A percentile compares a stretch with the other conserved stretches of the same genome.
phyloP scores from a whole-genome alignment of 345 rosid species.

The Pugionium cornutum region DNA sequence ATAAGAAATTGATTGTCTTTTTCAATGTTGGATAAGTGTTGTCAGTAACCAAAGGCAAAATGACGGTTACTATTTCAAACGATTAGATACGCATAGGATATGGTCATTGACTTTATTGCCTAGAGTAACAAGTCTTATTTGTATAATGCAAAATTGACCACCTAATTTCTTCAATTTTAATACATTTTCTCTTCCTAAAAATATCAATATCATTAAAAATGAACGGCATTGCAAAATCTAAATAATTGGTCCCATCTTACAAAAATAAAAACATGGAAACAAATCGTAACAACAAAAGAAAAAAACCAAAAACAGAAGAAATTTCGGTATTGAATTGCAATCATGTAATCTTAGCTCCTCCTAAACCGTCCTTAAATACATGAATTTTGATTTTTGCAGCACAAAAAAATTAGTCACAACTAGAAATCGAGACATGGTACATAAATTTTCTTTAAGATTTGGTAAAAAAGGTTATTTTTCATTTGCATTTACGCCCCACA shows the following conservation, averaged over 20 bases:
- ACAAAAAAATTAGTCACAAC: neutral
- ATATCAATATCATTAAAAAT: too few relatives aligned
- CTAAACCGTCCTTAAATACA: too few relatives aligned
- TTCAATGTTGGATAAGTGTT: too few relatives aligned
- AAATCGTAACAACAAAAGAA: too few relatives aligned
- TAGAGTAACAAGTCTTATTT: neutral
- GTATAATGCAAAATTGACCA: constrained; percentile 21
- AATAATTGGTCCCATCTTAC: too few relatives aligned
- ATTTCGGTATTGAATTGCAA: too few relatives aligned
- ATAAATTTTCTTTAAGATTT: neutral
- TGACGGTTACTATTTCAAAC: constrained; percentile 2
- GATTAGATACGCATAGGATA: constrained; percentile 13
- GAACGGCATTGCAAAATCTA: too few relatives aligned
- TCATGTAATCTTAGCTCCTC: too few relatives aligned
- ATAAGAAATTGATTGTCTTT: too few relatives aligned
- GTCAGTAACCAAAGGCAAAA: neutral
- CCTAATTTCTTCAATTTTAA: neutral
- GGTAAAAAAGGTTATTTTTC: neutral
- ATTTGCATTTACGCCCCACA: constrained; percentile 13
- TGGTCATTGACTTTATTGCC: constrained; percentile 6
- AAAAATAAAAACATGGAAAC: too few relatives aligned
- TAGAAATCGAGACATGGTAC: neutral
- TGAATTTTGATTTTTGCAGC: neutral
- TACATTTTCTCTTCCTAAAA: neutral
- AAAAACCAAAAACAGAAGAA: too few relatives aligned